Evolutionary conservation across 2,329 filamentous ascomycete genomes (phyloP), one percentile per base, ranked within the genome.

Genomic region (Trichoderma sp.): DNA sequence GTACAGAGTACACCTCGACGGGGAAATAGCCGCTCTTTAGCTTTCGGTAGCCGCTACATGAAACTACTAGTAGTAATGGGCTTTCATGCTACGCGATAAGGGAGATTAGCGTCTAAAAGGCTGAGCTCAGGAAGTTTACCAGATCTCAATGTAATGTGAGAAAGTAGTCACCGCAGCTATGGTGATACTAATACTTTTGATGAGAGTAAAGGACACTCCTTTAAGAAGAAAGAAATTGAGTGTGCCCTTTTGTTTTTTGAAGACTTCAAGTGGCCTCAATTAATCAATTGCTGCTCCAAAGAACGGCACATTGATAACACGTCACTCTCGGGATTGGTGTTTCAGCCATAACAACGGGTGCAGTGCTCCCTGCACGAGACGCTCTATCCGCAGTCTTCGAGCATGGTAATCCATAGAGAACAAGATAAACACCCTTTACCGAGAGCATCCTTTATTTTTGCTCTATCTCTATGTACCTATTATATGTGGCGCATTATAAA

Each of bases 381-480:
- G 18, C 18, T 18, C 37, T 37, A 37, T 46, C n/a, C 18, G 39
- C 18, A 43, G 16, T 43, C 39, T 43, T 7, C 14, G 16, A 43
- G 28, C 4, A 32, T 32, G 30, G 32, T 30, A 16, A n/a, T 16
- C 7, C 14, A 11, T 39, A 3, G n/a, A n/a, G 37, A 21, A 46
- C 14, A 21, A 46, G n/a, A 32, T 6, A 30, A 30, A n/a, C 11
- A 37, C 6, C 30, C 54, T 37, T 58, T 21, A 39, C 39, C 30
- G 18, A 13, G 30, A 60, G 59, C 18, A 34, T 46, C n/a, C 11
- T 14, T 16, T 54, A 24, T 21, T 52, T 52, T 63, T 63, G 39
- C 39, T 43, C 14, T 43, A 43, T 43, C 39, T 43, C 39, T 64
- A 64, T 55, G 18, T 64, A 54, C 60, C 46, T 43, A 21, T 55